Conservation (phyloP, 2,329 filamentous ascomycete genomes). For the Tolypocladium amazonense region DNA sequence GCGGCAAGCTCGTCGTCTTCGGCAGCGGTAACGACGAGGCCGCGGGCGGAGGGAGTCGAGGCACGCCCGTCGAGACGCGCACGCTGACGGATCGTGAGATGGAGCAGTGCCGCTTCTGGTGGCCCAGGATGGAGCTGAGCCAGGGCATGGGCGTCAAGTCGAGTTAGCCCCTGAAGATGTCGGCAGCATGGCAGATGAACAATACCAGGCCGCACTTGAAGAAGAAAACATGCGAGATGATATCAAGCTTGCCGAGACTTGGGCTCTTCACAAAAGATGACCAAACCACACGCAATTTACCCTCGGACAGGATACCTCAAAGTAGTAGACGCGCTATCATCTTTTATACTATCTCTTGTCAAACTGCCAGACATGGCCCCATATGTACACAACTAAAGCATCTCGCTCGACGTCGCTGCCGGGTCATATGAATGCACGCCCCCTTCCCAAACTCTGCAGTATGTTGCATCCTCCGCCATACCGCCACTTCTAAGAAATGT, state of each 20-base stretch:
- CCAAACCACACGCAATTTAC: background rate
- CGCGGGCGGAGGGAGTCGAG: conserved; percentile 24
- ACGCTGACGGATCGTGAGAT: conserved; percentile 31
- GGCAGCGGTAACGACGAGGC: conserved; percentile 49
- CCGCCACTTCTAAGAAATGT: background rate
- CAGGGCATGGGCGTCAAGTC: conserved; percentile 11
- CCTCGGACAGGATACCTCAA: background rate
- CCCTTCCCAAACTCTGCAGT: background rate
- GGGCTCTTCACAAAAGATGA: background rate
- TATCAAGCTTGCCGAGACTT: background rate
- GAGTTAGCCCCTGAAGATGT: background rate
- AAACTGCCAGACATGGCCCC: background rate
- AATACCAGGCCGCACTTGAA: background rate
- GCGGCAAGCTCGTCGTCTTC: conserved; percentile 40
- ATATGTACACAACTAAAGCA: background rate
- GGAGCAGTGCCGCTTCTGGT: conserved; percentile 50
- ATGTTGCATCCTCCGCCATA: background rate
- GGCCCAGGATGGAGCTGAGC: conserved; percentile 32
- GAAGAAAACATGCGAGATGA: background rate
- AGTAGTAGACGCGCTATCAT: background rate
- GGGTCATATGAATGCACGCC: background rate
- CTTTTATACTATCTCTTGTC: background rate
- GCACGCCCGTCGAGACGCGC: conserved; percentile 31
- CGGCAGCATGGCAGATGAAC: background rate
- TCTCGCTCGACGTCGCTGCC: background rate